Evolutionary conservation across 805 yeast genomes (phyloP), one percentile per base, ranked within the genome.

Genomic region (Saturnispora mendoncae): DNA sequence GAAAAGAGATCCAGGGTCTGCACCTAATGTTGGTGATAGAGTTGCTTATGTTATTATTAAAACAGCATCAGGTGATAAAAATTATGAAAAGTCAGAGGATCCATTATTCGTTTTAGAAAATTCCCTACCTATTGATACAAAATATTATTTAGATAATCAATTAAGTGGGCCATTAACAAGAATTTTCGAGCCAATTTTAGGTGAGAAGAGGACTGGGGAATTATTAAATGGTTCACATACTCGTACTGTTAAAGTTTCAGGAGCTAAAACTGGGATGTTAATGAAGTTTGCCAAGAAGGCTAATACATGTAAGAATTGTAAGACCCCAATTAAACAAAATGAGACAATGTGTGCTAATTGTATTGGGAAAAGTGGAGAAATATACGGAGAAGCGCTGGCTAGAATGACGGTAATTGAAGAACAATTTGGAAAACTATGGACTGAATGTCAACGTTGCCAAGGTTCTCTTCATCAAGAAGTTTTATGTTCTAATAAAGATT

Each of bases 401-500:
- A 80, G 76, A 45, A 78, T 88, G 70, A 82, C 86, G 56, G 78
- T 76, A 33, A 63, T 90, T 45, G 95, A 92, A 57, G 73, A 76
- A 45, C 80, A 81, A 51, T 92, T 86, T 53, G 79, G 95, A 3
- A 69, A 94, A 49, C 65, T 92, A 47, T 92, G 99, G 99, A 90
- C 97, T 0, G 95, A 92, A 57, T 94, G 99, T 59, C 99, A 92
- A 64, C 68, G 97, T 45, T 92, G 98, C 61, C 97, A 94, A 53
- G 97, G 97, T 0, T 84, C 92, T 20, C 65, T 94, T 41, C 97
- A 92, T 54, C 96, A 87, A 61, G 97, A 92, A 52, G 97, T 92
- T 3, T 67, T 90, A 19, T 92, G 99, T 60, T 80, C 95, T 0
- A 86, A 90, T 51, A 87, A 88, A 51, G 97, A 92, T 61, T 92